Percentiles rank a stretch among this genome's conserved stretches.
These are phyloP conservation scores for Cytospora paraplurivora DNA, from an alignment of 2,329 filamentous ascomycete species.

Conservation along the genomic window DNA sequence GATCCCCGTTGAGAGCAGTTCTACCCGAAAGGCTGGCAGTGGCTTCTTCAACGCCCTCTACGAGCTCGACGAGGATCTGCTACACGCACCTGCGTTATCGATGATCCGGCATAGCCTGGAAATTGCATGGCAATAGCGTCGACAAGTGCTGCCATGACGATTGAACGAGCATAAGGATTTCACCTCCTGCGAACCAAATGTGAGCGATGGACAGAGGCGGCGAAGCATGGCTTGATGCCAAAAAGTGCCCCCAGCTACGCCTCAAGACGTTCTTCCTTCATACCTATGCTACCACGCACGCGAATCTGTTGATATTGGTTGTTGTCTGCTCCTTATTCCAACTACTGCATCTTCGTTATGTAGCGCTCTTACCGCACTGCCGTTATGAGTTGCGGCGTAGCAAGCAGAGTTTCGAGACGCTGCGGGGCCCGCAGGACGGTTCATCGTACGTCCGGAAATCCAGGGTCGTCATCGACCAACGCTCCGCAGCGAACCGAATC, in stretches of 20 bases:
- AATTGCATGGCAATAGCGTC: background rate
- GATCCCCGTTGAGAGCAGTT: background rate
- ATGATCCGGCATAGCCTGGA: background rate
- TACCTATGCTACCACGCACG: background rate
- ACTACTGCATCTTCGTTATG: background rate
- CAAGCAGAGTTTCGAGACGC: conserved; percentile 22
- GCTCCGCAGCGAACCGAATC: conserved; percentile 25
- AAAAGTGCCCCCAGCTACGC: background rate
- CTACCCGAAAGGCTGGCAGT: background rate
- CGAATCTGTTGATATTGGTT: background rate
- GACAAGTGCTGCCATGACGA: background rate
- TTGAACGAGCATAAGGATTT: background rate
- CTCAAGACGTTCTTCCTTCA: background rate
- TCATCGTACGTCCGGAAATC: conserved; percentile 23
- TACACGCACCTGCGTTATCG: background rate
- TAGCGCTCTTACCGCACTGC: conserved; percentile 27
- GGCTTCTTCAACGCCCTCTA: background rate
- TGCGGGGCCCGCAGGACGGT: conserved; percentile 22
- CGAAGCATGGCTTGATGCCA: background rate
- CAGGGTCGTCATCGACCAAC: conserved; percentile 26
- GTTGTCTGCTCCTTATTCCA: background rate
- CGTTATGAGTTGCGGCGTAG: background rate
- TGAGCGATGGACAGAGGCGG: background rate
- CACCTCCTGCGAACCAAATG: background rate
- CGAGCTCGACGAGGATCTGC: background rate